phyloP scores from a whole-genome alignment of 192 early-diverging fungal species.

The Entophlyctis luteolus region DNA sequence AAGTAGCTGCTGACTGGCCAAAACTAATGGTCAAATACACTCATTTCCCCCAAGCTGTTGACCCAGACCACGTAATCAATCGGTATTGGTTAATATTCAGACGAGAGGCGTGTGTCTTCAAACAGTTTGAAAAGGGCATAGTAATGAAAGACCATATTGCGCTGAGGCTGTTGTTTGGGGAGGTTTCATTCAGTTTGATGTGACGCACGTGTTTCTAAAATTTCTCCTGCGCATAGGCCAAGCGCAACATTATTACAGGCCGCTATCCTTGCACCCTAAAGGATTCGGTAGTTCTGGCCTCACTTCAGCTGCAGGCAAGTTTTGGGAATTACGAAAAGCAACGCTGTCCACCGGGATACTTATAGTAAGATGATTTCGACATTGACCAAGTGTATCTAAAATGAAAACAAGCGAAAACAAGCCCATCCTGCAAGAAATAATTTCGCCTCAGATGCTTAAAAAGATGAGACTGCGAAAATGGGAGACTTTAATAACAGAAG shows the following conservation, averaged over 20 bases:
- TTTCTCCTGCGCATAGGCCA: constrained; percentile 37
- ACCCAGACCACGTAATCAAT: constrained; percentile 49
- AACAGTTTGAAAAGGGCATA: constrained; percentile 22
- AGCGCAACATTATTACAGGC: constrained; percentile 48
- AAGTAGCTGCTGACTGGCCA: constrained; percentile 48
- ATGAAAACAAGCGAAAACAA: not conserved
- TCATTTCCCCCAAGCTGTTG: constrained; percentile 51
- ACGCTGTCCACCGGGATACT: constrained; percentile 40
- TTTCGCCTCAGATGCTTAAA: constrained; percentile 14
- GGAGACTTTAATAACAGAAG: constrained; percentile 29
- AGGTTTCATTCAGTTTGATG: constrained; percentile 36
- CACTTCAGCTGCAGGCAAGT: constrained; percentile 42
- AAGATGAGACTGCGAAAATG: constrained; percentile 13
- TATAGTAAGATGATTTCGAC: constrained; percentile 31
- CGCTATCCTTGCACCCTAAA: constrained; percentile 48
- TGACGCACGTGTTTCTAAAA: not conserved
- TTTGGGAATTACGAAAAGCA: constrained; percentile 43
- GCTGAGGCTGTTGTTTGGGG: constrained; percentile 50
- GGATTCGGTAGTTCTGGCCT: constrained; percentile 45
- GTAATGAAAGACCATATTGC: constrained; percentile 31
- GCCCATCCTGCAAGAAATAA: constrained; percentile 1
- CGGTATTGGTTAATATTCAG: constrained; percentile 55
- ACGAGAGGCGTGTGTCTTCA: constrained; percentile 45
- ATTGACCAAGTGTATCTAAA: not conserved
- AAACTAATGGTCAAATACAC: constrained; percentile 52